Conservation (phyloP, 2,329 filamentous ascomycete species). For the Aspergillus pseudotamarii region DNA sequence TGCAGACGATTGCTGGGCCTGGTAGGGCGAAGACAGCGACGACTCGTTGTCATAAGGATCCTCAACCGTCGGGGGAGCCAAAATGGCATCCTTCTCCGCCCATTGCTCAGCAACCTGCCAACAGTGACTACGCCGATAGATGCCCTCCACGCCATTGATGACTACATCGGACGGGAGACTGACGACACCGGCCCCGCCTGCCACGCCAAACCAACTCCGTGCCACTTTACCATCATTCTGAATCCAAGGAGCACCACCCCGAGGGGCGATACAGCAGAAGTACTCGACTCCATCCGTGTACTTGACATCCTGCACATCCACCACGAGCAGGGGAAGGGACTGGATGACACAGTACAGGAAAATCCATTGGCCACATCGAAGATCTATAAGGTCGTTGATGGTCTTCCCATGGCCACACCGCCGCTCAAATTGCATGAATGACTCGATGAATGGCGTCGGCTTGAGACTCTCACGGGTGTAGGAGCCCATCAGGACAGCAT, state of each 20-base stretch:
- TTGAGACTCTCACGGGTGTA: conserved; percentile 75
- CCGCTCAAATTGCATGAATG: conserved; percentile 53
- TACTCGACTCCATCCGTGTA: conserved; percentile 52
- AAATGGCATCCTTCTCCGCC: conserved; percentile 49
- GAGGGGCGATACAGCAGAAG: conserved; percentile 53
- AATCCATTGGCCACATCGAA: conserved; percentile 55
- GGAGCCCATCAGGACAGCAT: conserved; percentile 73
- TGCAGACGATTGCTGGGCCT: conserved; percentile 39
- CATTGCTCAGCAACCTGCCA: conserved; percentile 67
- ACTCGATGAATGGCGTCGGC: conserved; percentile 50
- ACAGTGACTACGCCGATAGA: conserved; percentile 70
- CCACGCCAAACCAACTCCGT: conserved; percentile 55
- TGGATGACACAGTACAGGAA: conserved; percentile 56
- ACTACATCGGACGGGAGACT: conserved; percentile 65
- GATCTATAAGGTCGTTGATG: conserved; percentile 48
- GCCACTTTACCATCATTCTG: conserved; percentile 47
- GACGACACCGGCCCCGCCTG: conserved; percentile 66
- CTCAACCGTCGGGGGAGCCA: conserved; percentile 36
- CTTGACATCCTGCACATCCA: conserved; percentile 51
- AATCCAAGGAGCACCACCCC: conserved; percentile 53
- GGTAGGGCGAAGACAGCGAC: conserved; percentile 42
- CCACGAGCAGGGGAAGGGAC: conserved; percentile 51
- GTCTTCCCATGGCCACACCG: conserved; percentile 47
- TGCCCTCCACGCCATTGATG: conserved; percentile 67
- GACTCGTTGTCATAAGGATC: conserved; percentile 42